A percentile compares a stretch with the other conserved stretches of the same genome.
These are phyloP conservation scores for Trichoderma virens DNA, from an alignment of 495 filamentous ascomycete species.

Conservation along the genomic window DNA sequence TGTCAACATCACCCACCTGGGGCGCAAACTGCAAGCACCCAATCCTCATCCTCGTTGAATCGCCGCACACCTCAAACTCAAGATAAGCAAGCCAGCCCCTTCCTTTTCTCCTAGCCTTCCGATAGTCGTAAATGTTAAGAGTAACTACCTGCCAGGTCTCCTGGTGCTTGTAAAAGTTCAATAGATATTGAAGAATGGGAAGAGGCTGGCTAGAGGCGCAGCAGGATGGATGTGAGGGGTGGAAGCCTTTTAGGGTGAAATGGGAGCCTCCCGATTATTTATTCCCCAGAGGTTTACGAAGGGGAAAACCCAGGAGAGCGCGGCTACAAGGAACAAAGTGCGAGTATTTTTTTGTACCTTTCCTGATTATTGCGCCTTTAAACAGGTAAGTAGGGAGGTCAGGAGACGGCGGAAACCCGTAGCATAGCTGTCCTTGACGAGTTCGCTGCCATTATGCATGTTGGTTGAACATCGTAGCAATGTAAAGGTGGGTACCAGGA, in stretches of 20 bases:
- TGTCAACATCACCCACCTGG: constrained; percentile 62
- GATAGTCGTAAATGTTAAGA: too few species aligned
- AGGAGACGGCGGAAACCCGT: background rate
- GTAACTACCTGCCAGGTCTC: too few species aligned
- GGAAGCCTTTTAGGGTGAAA: background rate
- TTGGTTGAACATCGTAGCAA: background rate
- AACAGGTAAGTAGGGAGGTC: background rate
- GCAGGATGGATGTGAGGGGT: background rate
- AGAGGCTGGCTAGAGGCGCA: too few species aligned
- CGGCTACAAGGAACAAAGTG: too few species aligned
- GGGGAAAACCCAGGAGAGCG: background rate
- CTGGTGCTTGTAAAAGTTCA: too few species aligned
- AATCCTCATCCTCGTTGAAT: constrained; percentile 56
- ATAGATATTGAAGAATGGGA: too few species aligned
- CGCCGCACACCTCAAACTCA: background rate
- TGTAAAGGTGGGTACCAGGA: background rate
- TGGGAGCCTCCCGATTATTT: background rate
- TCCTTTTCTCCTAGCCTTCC: too few species aligned
- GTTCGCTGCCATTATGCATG: background rate
- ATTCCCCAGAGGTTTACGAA: background rate
- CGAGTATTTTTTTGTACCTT: too few species aligned
- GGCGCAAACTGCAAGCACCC: constrained; percentile 76
- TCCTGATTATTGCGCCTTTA: background rate
- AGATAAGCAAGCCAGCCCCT: too few species aligned
- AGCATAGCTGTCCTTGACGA: background rate